Conservation (phyloP, 2,329 filamentous ascomycete species). For the Colletotrichum sojae region DNA sequence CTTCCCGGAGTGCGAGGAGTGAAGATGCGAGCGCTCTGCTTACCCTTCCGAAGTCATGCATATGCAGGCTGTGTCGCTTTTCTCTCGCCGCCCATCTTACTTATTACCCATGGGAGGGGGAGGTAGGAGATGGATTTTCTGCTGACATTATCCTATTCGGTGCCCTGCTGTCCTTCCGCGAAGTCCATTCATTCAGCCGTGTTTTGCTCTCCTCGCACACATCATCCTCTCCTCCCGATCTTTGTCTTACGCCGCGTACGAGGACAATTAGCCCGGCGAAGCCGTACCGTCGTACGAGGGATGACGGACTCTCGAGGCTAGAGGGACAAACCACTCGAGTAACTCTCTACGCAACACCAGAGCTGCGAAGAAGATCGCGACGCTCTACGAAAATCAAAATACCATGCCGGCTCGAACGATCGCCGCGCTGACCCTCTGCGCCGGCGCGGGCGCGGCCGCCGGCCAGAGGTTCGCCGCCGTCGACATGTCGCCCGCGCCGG, state of each 20-base stretch:
- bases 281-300: neutral
- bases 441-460: slow-evolving; percentile 20
- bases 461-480: slow-evolving; percentile 35
- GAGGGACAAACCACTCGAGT: neutral
- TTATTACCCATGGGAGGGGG: no score
- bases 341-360: no score
- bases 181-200: neutral
- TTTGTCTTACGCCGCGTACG: neutral
- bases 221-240: neutral
- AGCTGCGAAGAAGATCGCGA: no score
- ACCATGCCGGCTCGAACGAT: slow-evolving; percentile 4
- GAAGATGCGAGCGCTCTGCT: no score
- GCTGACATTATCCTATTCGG: slow-evolving; percentile 10
- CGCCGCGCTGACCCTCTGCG: slow-evolving; percentile 19
- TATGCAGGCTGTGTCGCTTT: no score
- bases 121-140: neutral
- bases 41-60: no score
- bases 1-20: no score
- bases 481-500: slow-evolving; percentile 28
- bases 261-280: neutral
- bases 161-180: neutral
- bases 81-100: no score
- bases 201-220: slow-evolving; percentile 2
- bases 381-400: neutral
- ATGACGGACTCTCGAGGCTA: neutral